Evolutionary conservation across 768 basidiomycete genomes (phyloP), one percentile per base, ranked within the genome.

Genomic region (Rhodocollybia butyracea): DNA sequence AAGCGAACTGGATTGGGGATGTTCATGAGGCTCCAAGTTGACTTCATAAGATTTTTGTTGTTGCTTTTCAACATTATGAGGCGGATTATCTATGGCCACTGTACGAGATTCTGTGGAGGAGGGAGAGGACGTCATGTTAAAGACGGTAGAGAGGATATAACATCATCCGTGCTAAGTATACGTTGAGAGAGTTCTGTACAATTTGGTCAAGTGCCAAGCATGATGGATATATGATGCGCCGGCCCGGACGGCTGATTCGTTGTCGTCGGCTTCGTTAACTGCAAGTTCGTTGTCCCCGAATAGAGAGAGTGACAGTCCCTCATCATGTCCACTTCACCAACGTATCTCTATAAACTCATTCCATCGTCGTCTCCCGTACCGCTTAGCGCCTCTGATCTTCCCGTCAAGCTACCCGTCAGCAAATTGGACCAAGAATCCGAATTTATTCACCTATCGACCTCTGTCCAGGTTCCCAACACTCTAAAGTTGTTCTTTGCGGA

Each of bases 301-400:
- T n/a, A n/a, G n/a, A n/a, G n/a, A n/a, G n/a, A n/a, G n/a, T n/a
- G n/a, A n/a, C n/a, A n/a, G n/a, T n/a, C n/a, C n/a, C n/a, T n/a
- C n/a, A n/a, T n/a, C n/a, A n/a, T n/a, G n/a, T n/a, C n/a, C n/a
- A n/a, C n/a, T n/a, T n/a, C n/a, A 38, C 85, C 82, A 4, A 76
- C 70, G 2, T 84, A 83, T 66, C 51, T 87, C 57, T 88, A 86
- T 73, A 88, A 86, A 60, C 76, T 88, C 57, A 66, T 85, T 30
- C 71, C 76, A 12, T 62, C 70, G 36, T 68, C 75, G 8, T 59
- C 73, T 8, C 68, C 65, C 38, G 43, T 42, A 15, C 19, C 43
- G 11, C 30, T 46, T 8, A 15, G 24, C 17, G 15, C 73, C 2
- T 63, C 64, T 6, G 70, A 69, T 1, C 66, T 84, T 13, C 82